Conservation (phyloP, 768 basidiomycete genomes). For the Lepiota subincarnata region DNA sequence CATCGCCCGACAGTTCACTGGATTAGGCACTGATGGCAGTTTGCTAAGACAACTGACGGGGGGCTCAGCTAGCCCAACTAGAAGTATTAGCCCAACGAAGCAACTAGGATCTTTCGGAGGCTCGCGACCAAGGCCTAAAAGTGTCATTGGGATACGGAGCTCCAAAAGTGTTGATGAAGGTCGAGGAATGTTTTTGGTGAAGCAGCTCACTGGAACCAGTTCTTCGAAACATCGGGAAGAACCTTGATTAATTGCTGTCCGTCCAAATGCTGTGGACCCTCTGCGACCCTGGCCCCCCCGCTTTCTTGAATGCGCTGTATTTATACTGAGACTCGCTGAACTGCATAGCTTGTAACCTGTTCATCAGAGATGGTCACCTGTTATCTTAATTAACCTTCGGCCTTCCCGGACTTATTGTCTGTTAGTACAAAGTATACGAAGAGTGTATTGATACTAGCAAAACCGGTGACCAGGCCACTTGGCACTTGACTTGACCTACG, state of each 20-base stretch:
- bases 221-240: conserved; percentile 15
- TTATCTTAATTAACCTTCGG: too few species aligned
- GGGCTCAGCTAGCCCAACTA: conserved; percentile 60
- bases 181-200: conserved; percentile 69
- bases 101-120: conserved; percentile 43
- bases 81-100: conserved; percentile 77
- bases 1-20: conserved; percentile 72
- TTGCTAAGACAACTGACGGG: conserved; percentile 61
- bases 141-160: conserved; percentile 67
- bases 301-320: background rate
- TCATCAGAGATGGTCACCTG: too few species aligned
- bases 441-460: too few species aligned
- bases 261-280: background rate
- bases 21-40: conserved; percentile 40
- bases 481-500: too few species aligned
- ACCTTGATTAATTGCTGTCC: background rate
- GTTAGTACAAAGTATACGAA: too few species aligned
- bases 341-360: too few species aligned
- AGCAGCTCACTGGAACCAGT: conserved; percentile 67
- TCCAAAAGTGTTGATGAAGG: conserved; percentile 65
- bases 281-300: background rate
- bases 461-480: too few species aligned
- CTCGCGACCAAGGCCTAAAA: conserved; percentile 66
- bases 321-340: background rate
- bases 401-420: too few species aligned